Conservation (phyloP, 2,329 filamentous ascomycete genomes). For the Colletotrichum camelliae region DNA sequence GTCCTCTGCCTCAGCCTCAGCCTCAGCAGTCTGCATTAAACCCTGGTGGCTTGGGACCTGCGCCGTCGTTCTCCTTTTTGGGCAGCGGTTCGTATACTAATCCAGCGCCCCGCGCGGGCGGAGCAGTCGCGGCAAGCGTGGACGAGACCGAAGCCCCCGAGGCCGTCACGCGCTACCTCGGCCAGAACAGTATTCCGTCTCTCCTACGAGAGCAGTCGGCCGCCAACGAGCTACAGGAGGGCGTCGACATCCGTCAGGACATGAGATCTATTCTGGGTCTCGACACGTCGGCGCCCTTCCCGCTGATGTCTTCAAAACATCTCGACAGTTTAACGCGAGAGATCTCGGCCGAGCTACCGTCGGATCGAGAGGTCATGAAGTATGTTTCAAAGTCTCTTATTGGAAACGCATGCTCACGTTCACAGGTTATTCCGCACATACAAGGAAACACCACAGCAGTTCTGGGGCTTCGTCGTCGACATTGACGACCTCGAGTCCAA, state of each 20-base stretch:
- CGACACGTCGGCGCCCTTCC: slow-evolving; percentile 70
- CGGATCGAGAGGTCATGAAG: slow-evolving; percentile 72
- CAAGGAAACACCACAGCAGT: slow-evolving; percentile 71
- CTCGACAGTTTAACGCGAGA: slow-evolving; percentile 65
- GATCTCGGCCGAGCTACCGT: slow-evolving; percentile 66
- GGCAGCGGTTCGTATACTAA: slow-evolving; percentile 18
- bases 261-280: slow-evolving; percentile 71
- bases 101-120: neutral
- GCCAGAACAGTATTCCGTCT: slow-evolving; percentile 73
- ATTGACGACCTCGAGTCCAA: slow-evolving; percentile 70
- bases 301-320: slow-evolving; percentile 69
- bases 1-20: neutral
- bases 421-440: slow-evolving; percentile 67
- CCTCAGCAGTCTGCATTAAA: neutral
- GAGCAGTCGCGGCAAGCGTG: slow-evolving; percentile 39
- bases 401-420: neutral
- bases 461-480: slow-evolving; percentile 72
- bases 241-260: slow-evolving; percentile 65
- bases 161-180: slow-evolving; percentile 62
- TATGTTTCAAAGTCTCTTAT: slow-evolving; percentile 38
- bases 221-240: slow-evolving; percentile 55
- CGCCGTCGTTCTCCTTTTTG: slow-evolving; percentile 5
- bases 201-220: slow-evolving; percentile 66
- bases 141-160: slow-evolving; percentile 61
- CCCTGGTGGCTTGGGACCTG: neutral